Percentiles rank a stretch among this genome's conserved stretches.
Conservation (phyloP, 192 early-diverging fungal genomes). For the Chytriomyces sp. region DNA sequence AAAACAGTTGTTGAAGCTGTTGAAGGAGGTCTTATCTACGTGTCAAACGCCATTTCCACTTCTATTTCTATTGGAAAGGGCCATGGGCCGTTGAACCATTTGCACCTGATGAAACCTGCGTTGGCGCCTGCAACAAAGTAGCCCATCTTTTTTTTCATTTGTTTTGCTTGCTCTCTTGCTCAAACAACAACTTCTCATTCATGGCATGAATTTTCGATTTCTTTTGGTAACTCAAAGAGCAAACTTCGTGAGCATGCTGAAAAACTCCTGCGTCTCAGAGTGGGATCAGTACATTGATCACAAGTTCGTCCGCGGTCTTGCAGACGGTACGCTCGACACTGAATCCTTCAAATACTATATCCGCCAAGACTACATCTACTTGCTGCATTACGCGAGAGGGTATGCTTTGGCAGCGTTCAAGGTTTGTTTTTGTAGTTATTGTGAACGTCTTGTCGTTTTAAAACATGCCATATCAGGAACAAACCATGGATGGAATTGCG, state of each 20-base stretch:
- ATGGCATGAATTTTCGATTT: background rate
- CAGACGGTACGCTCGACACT: slow-evolving; percentile 71
- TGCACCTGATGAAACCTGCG: slow-evolving; percentile 41
- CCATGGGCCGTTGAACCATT: slow-evolving; percentile 78
- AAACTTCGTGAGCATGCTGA: slow-evolving; percentile 45
- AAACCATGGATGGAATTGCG: slow-evolving; percentile 61
- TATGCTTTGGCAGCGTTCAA: slow-evolving; percentile 80
- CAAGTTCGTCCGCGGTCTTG: slow-evolving; percentile 76
- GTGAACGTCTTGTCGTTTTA: background rate
- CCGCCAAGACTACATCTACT: slow-evolving; percentile 83
- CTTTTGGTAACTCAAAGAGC: background rate
- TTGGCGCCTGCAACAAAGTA: no score
- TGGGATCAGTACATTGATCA: slow-evolving; percentile 77
- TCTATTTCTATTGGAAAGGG: slow-evolving; percentile 70
- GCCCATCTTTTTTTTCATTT: no score
- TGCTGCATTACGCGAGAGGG: slow-evolving; percentile 78
- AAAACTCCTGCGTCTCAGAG: slow-evolving; percentile 55
- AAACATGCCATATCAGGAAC: slow-evolving; percentile 31
- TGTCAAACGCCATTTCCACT: slow-evolving; percentile 67
- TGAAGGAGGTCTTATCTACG: slow-evolving; percentile 61
- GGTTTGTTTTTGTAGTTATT: background rate
- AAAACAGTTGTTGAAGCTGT: slow-evolving; percentile 60
- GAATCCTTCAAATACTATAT: slow-evolving; percentile 79
- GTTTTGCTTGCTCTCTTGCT: background rate
- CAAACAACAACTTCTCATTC: background rate